Percentiles rank a stretch among this genome's conserved stretches.
Conservation (phyloP, 2,329 filamentous ascomycete genomes). For the Zopfia rhizophila region DNA sequence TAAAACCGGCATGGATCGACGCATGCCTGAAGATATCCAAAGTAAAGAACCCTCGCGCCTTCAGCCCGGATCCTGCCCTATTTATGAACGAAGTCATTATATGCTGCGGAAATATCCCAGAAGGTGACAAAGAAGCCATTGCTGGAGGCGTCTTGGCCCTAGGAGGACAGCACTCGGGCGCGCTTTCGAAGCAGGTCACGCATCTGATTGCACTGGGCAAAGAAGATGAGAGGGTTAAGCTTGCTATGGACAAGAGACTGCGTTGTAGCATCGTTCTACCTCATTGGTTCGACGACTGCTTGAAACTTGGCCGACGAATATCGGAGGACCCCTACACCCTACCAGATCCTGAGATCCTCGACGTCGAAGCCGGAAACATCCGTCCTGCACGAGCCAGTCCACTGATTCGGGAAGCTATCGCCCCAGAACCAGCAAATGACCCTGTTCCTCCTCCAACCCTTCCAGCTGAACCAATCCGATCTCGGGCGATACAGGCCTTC, state of each 20-base stretch:
- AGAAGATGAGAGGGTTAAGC: slow-evolving; percentile 76
- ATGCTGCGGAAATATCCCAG: slow-evolving; percentile 84
- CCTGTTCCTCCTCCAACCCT: slow-evolving; percentile 30
- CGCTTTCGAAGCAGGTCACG: slow-evolving; percentile 79
- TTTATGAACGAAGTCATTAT: slow-evolving; percentile 89
- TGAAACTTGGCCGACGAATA: slow-evolving; percentile 91
- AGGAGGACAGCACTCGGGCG: slow-evolving; percentile 81
- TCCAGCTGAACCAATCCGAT: slow-evolving; percentile 31
- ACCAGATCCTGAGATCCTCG: slow-evolving; percentile 84
- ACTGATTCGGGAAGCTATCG: slow-evolving; percentile 46
- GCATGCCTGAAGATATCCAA: slow-evolving; percentile 75
- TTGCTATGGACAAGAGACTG: slow-evolving; percentile 71
- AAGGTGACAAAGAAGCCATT: slow-evolving; percentile 90
- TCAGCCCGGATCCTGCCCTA: slow-evolving; percentile 88
- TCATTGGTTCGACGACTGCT: slow-evolving; percentile 98
- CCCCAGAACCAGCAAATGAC: slow-evolving; percentile 41
- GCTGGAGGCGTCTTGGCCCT: slow-evolving; percentile 88
- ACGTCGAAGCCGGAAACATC: slow-evolving; percentile 35
- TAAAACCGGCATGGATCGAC: slow-evolving; percentile 83
- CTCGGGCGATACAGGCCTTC: slow-evolving; percentile 70
- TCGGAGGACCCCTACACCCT: slow-evolving; percentile 87
- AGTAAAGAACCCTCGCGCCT: slow-evolving; percentile 80
- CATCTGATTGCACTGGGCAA: slow-evolving; percentile 86
- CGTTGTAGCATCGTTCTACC: slow-evolving; percentile 87
- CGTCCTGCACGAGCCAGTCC: slow-evolving; percentile 60